Evolutionary conservation across 2,329 filamentous ascomycete genomes (phyloP).

Genomic region (Intubia oerlemansii): DNA sequence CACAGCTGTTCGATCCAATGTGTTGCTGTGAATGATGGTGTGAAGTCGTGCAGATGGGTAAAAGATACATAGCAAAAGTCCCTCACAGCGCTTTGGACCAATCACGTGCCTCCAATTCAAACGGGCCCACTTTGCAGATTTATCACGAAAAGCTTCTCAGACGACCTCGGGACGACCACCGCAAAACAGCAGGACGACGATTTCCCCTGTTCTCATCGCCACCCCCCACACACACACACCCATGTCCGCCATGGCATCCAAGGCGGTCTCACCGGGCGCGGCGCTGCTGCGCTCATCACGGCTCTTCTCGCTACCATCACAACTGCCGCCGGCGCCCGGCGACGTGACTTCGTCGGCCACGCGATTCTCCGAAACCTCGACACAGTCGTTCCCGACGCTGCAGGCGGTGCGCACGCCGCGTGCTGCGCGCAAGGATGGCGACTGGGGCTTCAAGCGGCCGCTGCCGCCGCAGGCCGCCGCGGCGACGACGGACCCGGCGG

Average conservation of each 20-base stretch:
- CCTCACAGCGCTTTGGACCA: neutral
- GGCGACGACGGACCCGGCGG: constrained; percentile 48
- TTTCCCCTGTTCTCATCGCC: too few species aligned
- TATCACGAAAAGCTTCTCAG: neutral
- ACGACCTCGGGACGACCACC: too few species aligned
- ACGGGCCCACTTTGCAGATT: neutral
- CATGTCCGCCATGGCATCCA: constrained; percentile 13
- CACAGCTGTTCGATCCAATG: too few species aligned
- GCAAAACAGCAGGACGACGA: too few species aligned
- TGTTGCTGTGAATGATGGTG: too few species aligned
- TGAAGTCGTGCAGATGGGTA: too few species aligned
- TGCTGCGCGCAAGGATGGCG: constrained; percentile 52
- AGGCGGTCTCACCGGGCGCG: constrained; percentile 34
- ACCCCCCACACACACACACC: too few species aligned
- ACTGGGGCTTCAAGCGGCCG: constrained; percentile 83
- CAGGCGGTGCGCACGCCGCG: constrained; percentile 63
- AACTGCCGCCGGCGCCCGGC: constrained; percentile 39
- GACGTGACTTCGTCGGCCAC: constrained; percentile 24
- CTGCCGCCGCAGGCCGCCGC: constrained; percentile 58
- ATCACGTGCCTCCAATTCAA: neutral
- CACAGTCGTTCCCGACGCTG: constrained; percentile 57
- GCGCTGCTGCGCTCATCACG: constrained; percentile 67
- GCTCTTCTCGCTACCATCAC: constrained; percentile 67
- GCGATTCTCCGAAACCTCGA: constrained; percentile 45
- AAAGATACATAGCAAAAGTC: too few species aligned